Conservation (phyloP, 345 rosid genomes). For the Brassica juncea region DNA sequence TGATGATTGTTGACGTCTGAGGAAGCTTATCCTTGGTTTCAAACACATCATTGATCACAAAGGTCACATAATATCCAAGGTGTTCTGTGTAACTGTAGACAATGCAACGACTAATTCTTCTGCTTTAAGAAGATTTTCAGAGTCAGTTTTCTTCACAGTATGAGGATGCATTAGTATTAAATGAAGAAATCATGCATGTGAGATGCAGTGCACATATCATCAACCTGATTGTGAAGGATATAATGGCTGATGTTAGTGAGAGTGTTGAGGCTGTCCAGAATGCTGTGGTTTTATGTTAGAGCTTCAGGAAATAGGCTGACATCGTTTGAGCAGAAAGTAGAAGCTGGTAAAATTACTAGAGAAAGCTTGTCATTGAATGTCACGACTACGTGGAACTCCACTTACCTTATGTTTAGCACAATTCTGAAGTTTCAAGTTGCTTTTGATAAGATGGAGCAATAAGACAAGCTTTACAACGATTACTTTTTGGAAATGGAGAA, state of each 20-base stretch:
- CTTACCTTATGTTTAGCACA: not conserved
- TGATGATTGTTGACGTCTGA: too few relatives aligned
- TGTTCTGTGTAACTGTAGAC: not conserved
- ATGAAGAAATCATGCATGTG: not conserved
- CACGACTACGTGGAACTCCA: too few relatives aligned
- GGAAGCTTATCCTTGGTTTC: too few relatives aligned
- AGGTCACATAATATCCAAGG: not conserved
- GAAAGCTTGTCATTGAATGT: too few relatives aligned
- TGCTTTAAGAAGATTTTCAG: not conserved
- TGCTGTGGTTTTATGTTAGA: too few relatives aligned
- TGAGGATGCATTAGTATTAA: not conserved
- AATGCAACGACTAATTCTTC: not conserved
- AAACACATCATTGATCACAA: too few relatives aligned
- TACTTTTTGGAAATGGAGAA: too few relatives aligned
- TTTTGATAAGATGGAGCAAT: not conserved
- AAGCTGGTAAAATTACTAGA: not conserved
- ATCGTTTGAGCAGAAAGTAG: not conserved
- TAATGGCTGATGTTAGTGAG: too few relatives aligned
- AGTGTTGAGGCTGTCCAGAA: too few relatives aligned
- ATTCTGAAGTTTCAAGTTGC: not conserved
- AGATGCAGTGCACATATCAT: not conserved
- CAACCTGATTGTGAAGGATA: too few relatives aligned
- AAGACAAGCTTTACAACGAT: not conserved
- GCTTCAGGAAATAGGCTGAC: not conserved
- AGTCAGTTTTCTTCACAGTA: not conserved